Percentiles rank a stretch among this genome's conserved stretches.
These are phyloP conservation scores for Cenchrus americanus DNA, from an alignment of 176 grass and related monocot genomes.

Conservation along the genomic window DNA sequence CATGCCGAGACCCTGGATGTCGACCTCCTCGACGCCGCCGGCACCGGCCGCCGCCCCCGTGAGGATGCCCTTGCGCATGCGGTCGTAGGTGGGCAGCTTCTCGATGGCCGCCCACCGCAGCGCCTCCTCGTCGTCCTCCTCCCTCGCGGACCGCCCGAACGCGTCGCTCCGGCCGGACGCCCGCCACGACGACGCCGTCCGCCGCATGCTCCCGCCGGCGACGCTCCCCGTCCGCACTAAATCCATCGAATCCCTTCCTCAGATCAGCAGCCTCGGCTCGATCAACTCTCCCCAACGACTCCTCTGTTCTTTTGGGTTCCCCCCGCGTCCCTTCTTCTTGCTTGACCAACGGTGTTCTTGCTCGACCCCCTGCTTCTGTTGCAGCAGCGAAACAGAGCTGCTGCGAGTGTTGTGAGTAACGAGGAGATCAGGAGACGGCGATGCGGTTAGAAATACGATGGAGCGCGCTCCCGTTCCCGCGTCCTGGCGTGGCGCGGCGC, in stretches of 20 bases:
- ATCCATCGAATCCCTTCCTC: conserved; percentile 20
- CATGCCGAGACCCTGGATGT: conserved; percentile 67
- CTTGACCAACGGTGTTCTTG: background rate
- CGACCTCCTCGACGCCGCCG: conserved; percentile 54
- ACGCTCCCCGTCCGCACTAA: conserved; percentile 47
- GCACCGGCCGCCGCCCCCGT: background rate
- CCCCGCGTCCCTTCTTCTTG: too few relatives aligned
- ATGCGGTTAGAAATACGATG: conserved; percentile 28
- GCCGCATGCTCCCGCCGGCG: conserved; percentile 41
- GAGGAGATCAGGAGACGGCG: background rate
- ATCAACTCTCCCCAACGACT: background rate
- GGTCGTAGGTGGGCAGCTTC: conserved; percentile 91
- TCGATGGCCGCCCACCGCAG: conserved; percentile 92
- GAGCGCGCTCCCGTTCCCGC: background rate
- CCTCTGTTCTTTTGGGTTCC: too few relatives aligned
- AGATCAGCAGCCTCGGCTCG: background rate
- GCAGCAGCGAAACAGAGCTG: background rate
- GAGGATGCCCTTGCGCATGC: conserved; percentile 83
- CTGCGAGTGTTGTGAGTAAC: background rate
- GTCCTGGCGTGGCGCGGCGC: background rate
- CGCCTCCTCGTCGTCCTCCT: conserved; percentile 95
- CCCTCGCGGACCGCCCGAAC: conserved; percentile 66
- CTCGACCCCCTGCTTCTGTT: background rate
- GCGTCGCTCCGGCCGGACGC: conserved; percentile 49
- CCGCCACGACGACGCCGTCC: conserved; percentile 66